phyloP scores from a whole-genome alignment of 495 filamentous ascomycete species.

The Trichocladium uniseriatum region DNA sequence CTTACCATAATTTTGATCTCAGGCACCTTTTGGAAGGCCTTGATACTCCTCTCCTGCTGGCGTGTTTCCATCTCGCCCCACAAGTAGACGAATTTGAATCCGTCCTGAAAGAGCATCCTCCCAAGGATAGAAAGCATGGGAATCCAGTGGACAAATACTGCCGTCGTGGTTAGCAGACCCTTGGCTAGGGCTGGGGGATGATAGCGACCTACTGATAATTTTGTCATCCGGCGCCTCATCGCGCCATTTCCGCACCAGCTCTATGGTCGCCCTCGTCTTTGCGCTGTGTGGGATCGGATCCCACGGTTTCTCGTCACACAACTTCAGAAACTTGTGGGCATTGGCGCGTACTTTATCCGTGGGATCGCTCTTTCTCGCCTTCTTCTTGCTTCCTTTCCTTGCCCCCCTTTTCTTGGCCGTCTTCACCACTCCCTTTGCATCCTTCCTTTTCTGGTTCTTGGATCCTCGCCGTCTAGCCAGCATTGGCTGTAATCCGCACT shows the following conservation, averaged over 20 bases:
- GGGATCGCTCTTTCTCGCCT: not conserved
- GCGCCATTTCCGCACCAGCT: conserved; percentile 24
- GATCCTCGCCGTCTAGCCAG: not conserved
- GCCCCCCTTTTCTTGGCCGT: not conserved
- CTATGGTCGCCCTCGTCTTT: conserved; percentile 25
- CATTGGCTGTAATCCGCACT: conserved; percentile 4
- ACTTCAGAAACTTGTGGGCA: conserved; percentile 1
- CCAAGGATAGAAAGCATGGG: conserved; percentile 27
- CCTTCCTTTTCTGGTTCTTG: not conserved
- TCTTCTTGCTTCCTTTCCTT: not conserved
- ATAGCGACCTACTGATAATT: conserved; percentile 21
- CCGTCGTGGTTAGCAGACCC: not conserved
- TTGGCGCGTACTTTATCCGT: conserved; percentile 1
- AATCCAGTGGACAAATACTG: conserved; percentile 30
- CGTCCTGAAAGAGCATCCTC: conserved; percentile 17
- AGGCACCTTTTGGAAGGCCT: conserved; percentile 11
- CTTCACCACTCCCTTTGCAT: not conserved
- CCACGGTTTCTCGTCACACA: conserved; percentile 6
- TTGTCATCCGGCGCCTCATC: conserved; percentile 32
- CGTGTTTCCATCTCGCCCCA: conserved; percentile 14
- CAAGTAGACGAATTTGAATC: conserved; percentile 19
- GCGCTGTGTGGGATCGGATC: conserved; percentile 17
- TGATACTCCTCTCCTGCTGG: conserved; percentile 12
- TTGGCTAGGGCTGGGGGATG: not conserved
- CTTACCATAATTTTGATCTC: conserved; percentile 27